Evolutionary conservation across 306 rosid genomes (phyloP).

Genomic region (Pterocarpus macrocarpus): DNA sequence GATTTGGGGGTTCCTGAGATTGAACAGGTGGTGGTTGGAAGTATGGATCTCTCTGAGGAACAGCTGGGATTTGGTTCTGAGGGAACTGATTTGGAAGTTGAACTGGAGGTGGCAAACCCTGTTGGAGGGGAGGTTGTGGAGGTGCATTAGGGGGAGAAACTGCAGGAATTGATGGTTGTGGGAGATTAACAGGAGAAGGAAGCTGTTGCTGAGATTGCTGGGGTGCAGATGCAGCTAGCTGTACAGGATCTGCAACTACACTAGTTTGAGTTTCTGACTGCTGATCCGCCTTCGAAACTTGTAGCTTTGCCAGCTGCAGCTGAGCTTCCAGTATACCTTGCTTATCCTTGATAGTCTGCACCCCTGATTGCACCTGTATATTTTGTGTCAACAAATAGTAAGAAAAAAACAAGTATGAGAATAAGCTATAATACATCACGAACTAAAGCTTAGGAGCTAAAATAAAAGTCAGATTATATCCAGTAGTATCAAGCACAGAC

Average conservation of each 20-base stretch:
- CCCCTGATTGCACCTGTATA: conserved; percentile 85
- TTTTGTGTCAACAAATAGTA: conserved; percentile 42
- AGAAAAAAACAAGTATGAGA: conserved; percentile 33
- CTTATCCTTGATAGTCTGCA: conserved; percentile 72
- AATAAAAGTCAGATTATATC: not conserved
- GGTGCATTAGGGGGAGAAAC: conserved; percentile 75
- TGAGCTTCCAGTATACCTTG: conserved; percentile 74
- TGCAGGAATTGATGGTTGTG: conserved; percentile 54
- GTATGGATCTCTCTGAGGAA: conserved; percentile 75
- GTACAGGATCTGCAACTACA: conserved; percentile 53
- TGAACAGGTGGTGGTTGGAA: conserved; percentile 63
- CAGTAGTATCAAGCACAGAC: not conserved
- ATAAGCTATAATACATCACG: not conserved
- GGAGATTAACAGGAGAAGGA: conserved; percentile 60
- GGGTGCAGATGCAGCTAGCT: conserved; percentile 66
- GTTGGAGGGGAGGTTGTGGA: conserved; percentile 66
- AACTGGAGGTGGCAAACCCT: conserved; percentile 57
- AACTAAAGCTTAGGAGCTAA: conserved; percentile 13
- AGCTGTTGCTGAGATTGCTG: conserved; percentile 68
- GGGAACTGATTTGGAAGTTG: conserved; percentile 72
- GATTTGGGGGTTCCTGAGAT: conserved; percentile 69
- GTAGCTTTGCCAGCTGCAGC: conserved; percentile 68
- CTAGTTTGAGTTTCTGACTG: conserved; percentile 55
- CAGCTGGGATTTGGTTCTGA: conserved; percentile 68
- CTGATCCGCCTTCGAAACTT: conserved; percentile 62